Conservation (phyloP, 176 grass and related monocot genomes). For the Triticum urartu region DNA sequence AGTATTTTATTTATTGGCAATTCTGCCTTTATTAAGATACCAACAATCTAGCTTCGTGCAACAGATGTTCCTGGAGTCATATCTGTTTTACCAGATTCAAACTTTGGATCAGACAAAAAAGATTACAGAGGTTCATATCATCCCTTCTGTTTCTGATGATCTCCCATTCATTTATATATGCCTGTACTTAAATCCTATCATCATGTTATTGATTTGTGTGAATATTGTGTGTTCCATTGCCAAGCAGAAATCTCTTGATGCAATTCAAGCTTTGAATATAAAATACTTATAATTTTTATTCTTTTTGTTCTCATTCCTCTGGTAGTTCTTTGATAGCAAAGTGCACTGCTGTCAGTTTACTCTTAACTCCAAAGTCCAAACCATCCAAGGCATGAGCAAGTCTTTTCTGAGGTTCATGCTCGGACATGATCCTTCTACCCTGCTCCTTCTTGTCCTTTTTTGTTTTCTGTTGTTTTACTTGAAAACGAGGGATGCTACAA, state of each 20-base stretch:
- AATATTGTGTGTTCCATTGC: not conserved
- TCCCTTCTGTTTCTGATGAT: constrained; percentile 21
- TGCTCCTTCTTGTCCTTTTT: not conserved
- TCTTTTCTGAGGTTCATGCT: not conserved
- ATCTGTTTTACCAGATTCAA: constrained; percentile 58
- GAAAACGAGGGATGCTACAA: not conserved
- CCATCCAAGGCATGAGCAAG: not conserved
- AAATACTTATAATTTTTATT: not conserved
- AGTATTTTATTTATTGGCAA: not conserved
- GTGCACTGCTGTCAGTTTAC: not conserved
- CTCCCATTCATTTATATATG: constrained; percentile 2
- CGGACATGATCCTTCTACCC: not conserved
- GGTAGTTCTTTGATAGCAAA: not conserved
- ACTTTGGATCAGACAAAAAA: constrained; percentile 66
- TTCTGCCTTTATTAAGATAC: not conserved
- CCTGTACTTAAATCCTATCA: not conserved
- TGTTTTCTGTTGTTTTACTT: not conserved
- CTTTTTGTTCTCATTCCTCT: not conserved
- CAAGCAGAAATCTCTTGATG: not conserved
- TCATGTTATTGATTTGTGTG: not conserved
- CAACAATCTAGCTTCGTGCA: constrained; percentile 24
- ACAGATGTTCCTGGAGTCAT: constrained; percentile 76
- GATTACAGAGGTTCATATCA: constrained; percentile 57
- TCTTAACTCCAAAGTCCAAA: not conserved
- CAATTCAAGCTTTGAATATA: not conserved